phyloP scores from a whole-genome alignment of 2,329 filamentous ascomycete species.

The Botrytis squamosa region DNA sequence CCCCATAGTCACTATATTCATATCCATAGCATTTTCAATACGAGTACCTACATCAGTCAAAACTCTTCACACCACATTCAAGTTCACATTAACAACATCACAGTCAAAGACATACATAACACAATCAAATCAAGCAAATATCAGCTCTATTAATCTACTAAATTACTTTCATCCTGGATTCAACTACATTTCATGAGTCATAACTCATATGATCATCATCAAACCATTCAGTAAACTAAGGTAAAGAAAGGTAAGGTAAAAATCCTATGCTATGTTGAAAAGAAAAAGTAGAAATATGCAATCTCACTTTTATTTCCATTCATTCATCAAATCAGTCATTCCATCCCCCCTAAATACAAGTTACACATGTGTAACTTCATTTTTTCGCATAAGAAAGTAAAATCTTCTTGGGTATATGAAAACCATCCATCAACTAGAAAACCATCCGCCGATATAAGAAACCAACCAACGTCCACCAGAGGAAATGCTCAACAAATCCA shows the following conservation, averaged over 20 bases:
- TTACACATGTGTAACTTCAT: background rate
- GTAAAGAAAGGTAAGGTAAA: background rate
- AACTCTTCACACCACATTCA: background rate
- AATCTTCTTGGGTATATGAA: constrained; percentile 4
- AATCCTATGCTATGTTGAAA: background rate
- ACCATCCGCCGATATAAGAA: background rate
- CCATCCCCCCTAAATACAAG: background rate
- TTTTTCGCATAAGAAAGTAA: background rate
- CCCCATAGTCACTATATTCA: too few species aligned
- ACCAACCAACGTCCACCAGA: background rate
- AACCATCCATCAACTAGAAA: background rate
- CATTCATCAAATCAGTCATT: background rate
- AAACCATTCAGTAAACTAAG: background rate
- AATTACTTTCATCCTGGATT: background rate
- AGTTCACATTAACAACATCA: background rate
- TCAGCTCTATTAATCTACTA: constrained; percentile 1
- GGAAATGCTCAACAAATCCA: background rate
- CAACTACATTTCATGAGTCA: constrained; percentile 11
- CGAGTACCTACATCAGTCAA: background rate
- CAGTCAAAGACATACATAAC: background rate
- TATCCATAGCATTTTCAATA: too few species aligned
- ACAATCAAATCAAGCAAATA: background rate
- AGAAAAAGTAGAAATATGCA: background rate
- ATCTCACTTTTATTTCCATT: background rate
- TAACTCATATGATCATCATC: background rate